Percentiles rank a stretch among this genome's conserved stretches.
phyloP scores from a whole-genome alignment of 1,284 basidiomycete species.

The Agaricales sp. region DNA sequence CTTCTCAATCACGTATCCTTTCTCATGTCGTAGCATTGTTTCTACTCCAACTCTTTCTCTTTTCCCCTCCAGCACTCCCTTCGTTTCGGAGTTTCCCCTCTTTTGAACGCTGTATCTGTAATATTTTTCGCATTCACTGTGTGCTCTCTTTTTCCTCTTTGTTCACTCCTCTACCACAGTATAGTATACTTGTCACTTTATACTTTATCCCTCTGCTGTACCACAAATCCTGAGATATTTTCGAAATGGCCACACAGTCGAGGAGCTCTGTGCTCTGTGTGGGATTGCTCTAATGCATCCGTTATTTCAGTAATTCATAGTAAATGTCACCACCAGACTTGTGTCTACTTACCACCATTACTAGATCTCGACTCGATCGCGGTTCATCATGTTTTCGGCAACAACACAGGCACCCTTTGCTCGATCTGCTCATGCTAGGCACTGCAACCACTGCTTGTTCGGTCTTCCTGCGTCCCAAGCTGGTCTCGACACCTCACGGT shows the following conservation, averaged over 20 bases:
- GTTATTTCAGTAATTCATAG: no score
- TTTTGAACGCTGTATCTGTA: conserved; percentile 7
- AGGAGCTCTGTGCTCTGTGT: no score
- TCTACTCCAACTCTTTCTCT: background rate
- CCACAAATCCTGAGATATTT: no score
- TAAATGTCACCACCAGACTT: background rate
- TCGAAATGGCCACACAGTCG: no score
- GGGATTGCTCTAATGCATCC: background rate
- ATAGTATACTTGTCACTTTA: background rate
- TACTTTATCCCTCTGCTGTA: background rate
- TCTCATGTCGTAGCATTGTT: background rate
- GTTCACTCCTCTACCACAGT: conserved; percentile 8
- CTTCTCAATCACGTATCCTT: no score
- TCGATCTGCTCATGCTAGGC: conserved; percentile 35
- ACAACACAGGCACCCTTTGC: conserved; percentile 20
- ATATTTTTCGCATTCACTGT: conserved; percentile 10
- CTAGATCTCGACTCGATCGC: background rate
- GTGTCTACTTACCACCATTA: background rate
- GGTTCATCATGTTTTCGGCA: background rate
- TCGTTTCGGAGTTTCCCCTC: no score
- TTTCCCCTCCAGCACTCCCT: background rate
- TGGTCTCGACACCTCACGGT: conserved; percentile 52
- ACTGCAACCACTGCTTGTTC: conserved; percentile 45
- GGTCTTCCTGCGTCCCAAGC: conserved; percentile 44
- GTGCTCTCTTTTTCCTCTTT: conserved; percentile 10